A percentile compares a stretch with the other conserved stretches of the same genome.
Conservation (phyloP, 2,329 filamentous ascomycete species). For the Monilinia vaccinii-corymbosi region DNA sequence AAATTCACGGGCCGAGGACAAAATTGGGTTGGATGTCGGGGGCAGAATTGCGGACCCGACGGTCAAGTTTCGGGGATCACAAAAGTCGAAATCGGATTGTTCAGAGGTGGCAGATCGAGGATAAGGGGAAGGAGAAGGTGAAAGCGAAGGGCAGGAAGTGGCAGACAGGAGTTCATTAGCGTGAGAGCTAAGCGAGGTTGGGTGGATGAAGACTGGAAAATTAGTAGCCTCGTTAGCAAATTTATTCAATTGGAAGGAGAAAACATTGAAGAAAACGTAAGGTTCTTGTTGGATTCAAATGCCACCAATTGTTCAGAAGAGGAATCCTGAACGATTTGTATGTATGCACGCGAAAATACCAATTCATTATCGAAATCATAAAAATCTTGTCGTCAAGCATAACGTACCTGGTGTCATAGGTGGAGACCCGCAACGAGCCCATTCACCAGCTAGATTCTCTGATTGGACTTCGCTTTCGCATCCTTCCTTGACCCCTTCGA, state of each 20-base stretch:
- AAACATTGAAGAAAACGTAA: not conserved
- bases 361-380: not conserved
- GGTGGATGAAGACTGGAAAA: slow-evolving; percentile 53
- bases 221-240: slow-evolving; percentile 8
- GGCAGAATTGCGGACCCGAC: slow-evolving; percentile 44
- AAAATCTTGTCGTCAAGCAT: not conserved
- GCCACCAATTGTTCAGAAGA: not conserved
- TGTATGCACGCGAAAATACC: not conserved
- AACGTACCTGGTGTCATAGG: slow-evolving; percentile 84
- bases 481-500: slow-evolving; percentile 59
- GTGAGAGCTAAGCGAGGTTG: slow-evolving; percentile 54
- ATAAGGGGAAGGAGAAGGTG: slow-evolving; percentile 76
- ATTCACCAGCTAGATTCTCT: slow-evolving; percentile 67
- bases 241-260: not conserved
- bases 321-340: not conserved
- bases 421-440: slow-evolving; percentile 69
- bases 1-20: slow-evolving; percentile 49
- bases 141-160: slow-evolving; percentile 71
- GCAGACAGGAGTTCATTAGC: slow-evolving; percentile 63
- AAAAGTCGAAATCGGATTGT: slow-evolving; percentile 63
- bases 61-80: slow-evolving; percentile 83
- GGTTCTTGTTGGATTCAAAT: not conserved
- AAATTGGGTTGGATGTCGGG: slow-evolving; percentile 24
- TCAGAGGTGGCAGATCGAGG: slow-evolving; percentile 60
- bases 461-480: slow-evolving; percentile 61